Conservation (phyloP, 164 flowering plant species). For the Umbilicus rupestris region DNA sequence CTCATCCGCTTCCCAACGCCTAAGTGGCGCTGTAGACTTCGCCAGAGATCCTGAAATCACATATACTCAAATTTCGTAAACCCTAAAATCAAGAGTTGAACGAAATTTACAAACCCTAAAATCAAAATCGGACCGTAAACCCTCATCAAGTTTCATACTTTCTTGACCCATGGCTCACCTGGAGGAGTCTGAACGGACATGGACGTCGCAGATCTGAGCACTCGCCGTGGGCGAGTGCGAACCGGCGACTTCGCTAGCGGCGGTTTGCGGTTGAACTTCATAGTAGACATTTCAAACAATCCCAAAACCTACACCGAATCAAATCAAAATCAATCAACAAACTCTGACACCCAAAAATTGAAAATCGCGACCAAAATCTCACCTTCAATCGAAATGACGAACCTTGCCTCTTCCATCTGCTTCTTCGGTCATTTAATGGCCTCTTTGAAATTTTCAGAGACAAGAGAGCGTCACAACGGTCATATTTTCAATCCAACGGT, state of each 20-base stretch:
- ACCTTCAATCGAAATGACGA: neutral
- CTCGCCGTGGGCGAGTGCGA: conserved; percentile 40
- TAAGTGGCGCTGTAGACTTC: conserved; percentile 29
- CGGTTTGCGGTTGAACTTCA: conserved; percentile 46
- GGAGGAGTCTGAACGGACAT: conserved; percentile 33
- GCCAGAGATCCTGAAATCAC: conserved; percentile 34
- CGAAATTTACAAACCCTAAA: neutral
- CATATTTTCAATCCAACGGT: neutral
- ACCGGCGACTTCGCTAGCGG: conserved; percentile 57
- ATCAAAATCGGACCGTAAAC: too few relatives aligned
- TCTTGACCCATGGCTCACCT: conserved; percentile 21
- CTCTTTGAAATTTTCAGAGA: neutral
- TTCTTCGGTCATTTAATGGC: neutral
- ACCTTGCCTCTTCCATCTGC: neutral
- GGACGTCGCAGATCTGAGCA: conserved; percentile 29
- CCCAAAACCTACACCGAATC: neutral
- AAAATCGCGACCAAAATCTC: neutral
- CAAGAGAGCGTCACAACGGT: conserved; percentile 1
- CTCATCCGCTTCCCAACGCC: conserved; percentile 20
- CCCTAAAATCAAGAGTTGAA: neutral
- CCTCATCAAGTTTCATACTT: neutral
- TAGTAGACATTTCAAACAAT: conserved; percentile 23
- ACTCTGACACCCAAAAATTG: neutral
- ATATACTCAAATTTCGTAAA: neutral
- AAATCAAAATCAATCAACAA: neutral